Evolutionary conservation across 768 basidiomycete genomes (phyloP).

Genomic region (Boletus tomentosulus): DNA sequence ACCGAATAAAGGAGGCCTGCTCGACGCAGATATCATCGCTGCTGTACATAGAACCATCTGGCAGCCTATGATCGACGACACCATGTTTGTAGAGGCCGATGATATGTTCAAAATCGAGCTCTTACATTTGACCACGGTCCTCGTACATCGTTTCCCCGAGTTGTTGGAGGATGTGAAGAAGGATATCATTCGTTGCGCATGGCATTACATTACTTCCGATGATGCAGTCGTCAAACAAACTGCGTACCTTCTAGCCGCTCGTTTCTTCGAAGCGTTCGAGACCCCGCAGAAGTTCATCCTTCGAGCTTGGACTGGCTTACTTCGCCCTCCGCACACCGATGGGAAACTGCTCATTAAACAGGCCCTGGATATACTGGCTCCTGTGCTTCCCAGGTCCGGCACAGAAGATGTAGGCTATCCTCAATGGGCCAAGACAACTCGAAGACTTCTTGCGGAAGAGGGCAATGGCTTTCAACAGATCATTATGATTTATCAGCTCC

Average conservation of each 20-base stretch:
- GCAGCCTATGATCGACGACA: conserved; percentile 65
- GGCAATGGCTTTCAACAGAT: conserved; percentile 65
- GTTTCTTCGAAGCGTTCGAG: conserved; percentile 87
- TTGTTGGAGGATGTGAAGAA: conserved; percentile 81
- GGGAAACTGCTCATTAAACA: conserved; percentile 72
- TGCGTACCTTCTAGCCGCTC: conserved; percentile 83
- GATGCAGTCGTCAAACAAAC: conserved; percentile 92
- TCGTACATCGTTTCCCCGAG: conserved; percentile 81
- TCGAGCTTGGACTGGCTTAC: conserved; percentile 84
- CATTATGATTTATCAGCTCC: conserved; percentile 83
- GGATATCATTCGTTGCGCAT: conserved; percentile 90
- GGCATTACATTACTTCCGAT: conserved; percentile 81
- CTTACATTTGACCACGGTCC: conserved; percentile 80
- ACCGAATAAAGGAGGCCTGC: conserved; percentile 50
- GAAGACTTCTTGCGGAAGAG: conserved; percentile 86
- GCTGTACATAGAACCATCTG: conserved; percentile 74
- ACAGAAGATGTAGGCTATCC: conserved; percentile 55
- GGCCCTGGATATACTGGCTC: conserved; percentile 82
- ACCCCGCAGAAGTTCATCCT: conserved; percentile 89
- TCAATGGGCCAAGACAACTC: conserved; percentile 83
- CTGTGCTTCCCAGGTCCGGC: conserved; percentile 68
- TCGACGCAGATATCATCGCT: conserved; percentile 68
- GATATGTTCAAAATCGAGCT: conserved; percentile 91
- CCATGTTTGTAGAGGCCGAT: conserved; percentile 55
- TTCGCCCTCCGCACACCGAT: conserved; percentile 79